Conservation (phyloP, 2,329 filamentous ascomycete species). For the Cytospora piceicola region DNA sequence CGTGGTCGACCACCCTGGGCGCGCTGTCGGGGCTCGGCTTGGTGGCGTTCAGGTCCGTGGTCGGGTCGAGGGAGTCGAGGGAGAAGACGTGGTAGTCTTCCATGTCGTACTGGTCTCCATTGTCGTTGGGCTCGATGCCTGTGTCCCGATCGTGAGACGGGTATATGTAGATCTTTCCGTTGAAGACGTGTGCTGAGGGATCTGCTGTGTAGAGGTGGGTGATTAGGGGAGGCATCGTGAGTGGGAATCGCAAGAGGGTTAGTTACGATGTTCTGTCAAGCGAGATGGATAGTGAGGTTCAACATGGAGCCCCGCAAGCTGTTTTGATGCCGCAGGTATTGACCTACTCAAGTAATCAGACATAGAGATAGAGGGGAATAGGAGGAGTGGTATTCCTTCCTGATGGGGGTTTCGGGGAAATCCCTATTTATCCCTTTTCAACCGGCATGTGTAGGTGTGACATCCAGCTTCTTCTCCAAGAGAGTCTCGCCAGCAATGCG, state of each 20-base stretch:
- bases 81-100: slow-evolving; percentile 81
- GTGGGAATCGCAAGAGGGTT: no score
- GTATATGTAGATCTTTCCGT: slow-evolving; percentile 76
- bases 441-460: slow-evolving; percentile 14
- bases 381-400: slow-evolving; percentile 27
- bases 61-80: slow-evolving; percentile 35
- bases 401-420: background rate
- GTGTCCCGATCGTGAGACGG: slow-evolving; percentile 80
- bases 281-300: background rate
- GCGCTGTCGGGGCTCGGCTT: background rate
- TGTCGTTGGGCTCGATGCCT: slow-evolving; percentile 76
- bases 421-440: slow-evolving; percentile 19
- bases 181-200: slow-evolving; percentile 80
- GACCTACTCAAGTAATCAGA: background rate
- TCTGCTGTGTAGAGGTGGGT: slow-evolving; percentile 79
- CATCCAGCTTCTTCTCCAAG: slow-evolving; percentile 8
- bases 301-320: no score
- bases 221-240: slow-evolving; percentile 63
- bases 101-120: slow-evolving; percentile 87
- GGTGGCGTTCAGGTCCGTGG: slow-evolving; percentile 45
- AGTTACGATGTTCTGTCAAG: no score
- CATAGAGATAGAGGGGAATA: background rate
- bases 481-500: background rate
- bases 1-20: slow-evolving; percentile 69
- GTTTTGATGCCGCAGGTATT: no score